A percentile compares a stretch with the other conserved stretches of the same genome.
phyloP scores from a whole-genome alignment of 768 basidiomycete species.

The Lactarius vividus region DNA sequence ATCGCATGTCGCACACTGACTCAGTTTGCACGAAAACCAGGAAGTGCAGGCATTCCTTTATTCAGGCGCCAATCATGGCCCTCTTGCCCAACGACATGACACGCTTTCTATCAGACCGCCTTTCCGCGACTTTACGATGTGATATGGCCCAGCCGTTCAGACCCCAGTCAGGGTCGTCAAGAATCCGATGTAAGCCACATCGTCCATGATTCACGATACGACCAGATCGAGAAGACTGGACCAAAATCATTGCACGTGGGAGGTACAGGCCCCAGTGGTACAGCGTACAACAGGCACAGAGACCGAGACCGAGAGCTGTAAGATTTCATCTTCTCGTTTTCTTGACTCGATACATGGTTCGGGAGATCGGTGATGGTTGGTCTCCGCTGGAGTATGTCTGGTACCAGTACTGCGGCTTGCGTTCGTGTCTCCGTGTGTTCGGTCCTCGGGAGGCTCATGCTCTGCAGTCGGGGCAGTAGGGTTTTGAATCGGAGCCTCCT shows the following conservation, averaged over 20 bases:
- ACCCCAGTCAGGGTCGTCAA: constrained; percentile 1
- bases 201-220: background rate
- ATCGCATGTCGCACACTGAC: background rate
- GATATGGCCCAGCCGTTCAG: background rate
- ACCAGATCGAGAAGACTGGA: background rate
- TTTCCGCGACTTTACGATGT: background rate
- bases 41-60: background rate
- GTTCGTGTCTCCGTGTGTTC: constrained; percentile 3
- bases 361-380: background rate
- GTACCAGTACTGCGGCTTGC: background rate
- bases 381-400: background rate
- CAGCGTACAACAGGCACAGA: background rate
- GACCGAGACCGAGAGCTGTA: background rate
- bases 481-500: constrained; percentile 2
- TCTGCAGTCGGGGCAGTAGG: constrained; percentile 5
- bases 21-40: background rate
- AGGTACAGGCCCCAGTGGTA: background rate
- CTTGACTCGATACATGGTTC: background rate
- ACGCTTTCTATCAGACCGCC: background rate
- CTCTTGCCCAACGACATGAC: background rate
- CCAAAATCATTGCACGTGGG: constrained; percentile 6
- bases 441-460: background rate
- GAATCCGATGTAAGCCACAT: background rate
- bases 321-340: background rate
- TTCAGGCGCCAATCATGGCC: background rate